These are phyloP conservation scores for Kodamaea lidongshanica DNA, from an alignment of 805 yeast genomes.

Conservation along the genomic window DNA sequence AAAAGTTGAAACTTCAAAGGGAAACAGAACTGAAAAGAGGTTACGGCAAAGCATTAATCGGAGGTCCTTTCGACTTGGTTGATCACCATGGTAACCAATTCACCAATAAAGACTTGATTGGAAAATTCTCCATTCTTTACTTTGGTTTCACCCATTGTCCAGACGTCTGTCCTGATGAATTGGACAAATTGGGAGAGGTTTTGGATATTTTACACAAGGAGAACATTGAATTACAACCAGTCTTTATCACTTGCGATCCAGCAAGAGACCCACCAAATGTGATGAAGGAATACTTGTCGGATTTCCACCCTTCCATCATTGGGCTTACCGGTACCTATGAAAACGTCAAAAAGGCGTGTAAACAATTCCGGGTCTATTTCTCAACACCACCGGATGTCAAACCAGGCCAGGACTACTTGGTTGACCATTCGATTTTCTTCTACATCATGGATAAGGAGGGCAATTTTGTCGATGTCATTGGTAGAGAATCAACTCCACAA, in stretches of 20 bases:
- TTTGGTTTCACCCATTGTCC: constrained; percentile 98
- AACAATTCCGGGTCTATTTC: constrained; percentile 87
- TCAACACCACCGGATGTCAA: constrained; percentile 94
- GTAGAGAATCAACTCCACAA: constrained; percentile 78
- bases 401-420: constrained; percentile 94
- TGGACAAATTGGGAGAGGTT: constrained; percentile 82
- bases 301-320: constrained; percentile 82
- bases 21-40: constrained; percentile 84
- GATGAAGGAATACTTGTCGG: constrained; percentile 71
- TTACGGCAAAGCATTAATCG: constrained; percentile 85
- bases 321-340: constrained; percentile 93
- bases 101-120: constrained; percentile 70
- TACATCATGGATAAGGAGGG: constrained; percentile 99
- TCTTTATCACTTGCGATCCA: constrained; percentile 96
- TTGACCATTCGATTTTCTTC: constrained; percentile 95
- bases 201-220: constrained; percentile 49
- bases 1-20: constrained; percentile 62
- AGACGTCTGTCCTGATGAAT: constrained; percentile 96
- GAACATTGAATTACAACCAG: constrained; percentile 65
- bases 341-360: constrained; percentile 77
- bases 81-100: constrained; percentile 69
- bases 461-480: constrained; percentile 87
- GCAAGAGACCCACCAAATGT: constrained; percentile 89
- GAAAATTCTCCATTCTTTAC: constrained; percentile 78
- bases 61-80: constrained; percentile 75